These are phyloP conservation scores for Zygnema cylindricum DNA, from an alignment of 139 green algal species.

Conservation along the genomic window DNA sequence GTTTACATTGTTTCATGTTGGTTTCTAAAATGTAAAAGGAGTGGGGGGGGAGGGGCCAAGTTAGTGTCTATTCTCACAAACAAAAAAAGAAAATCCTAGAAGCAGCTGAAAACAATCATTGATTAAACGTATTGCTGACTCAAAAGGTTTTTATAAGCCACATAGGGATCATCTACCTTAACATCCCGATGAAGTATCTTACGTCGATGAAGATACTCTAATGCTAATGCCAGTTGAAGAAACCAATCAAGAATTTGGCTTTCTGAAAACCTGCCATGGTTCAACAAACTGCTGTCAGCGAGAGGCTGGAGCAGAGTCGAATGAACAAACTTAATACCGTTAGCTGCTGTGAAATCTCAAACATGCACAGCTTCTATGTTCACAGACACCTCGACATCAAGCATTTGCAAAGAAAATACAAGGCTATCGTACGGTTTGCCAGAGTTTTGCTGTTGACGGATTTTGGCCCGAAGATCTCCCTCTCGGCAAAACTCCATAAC, in stretches of 20 bases:
- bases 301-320: too few species aligned
- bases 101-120: too few species aligned
- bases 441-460: slow-evolving; percentile 12
- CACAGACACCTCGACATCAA: neutral
- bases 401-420: neutral
- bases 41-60: too few species aligned
- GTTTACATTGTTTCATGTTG: too few species aligned
- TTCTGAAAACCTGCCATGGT: slow-evolving; percentile 37
- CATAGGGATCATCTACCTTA: slow-evolving; percentile 35
- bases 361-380: slow-evolving; percentile 17
- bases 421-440: neutral
- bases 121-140: too few species aligned
- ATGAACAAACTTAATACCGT: too few species aligned
- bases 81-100: too few species aligned
- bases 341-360: too few species aligned
- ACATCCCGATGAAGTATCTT: slow-evolving; percentile 77
- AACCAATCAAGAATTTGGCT: slow-evolving; percentile 81
- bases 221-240: slow-evolving; percentile 81
- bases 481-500: slow-evolving; percentile 56
- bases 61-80: too few species aligned
- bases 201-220: slow-evolving; percentile 86
- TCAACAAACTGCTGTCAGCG: too few species aligned
- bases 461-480: slow-evolving; percentile 37
- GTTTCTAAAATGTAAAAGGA: too few species aligned
- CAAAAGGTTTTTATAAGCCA: too few species aligned